Conservation (phyloP, 371 early-diverging fungal species). For the Mortierella sp. region DNA sequence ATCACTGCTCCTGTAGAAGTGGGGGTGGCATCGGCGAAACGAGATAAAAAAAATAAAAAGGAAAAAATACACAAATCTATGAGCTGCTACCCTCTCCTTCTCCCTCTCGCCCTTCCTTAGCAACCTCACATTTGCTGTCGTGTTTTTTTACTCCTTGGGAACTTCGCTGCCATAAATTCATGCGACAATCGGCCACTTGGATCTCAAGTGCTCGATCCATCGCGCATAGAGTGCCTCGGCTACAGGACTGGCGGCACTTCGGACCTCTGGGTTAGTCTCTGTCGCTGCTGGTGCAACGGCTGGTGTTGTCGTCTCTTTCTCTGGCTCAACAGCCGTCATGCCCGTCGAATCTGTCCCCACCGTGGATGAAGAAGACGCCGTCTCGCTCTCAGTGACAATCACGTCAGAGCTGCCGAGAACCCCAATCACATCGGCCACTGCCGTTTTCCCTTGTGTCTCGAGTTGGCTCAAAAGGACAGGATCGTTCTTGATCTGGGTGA, state of each 20-base stretch:
- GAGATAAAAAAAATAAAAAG: slow-evolving; percentile 16
- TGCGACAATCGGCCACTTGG: slow-evolving; percentile 60
- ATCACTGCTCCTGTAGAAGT: background rate
- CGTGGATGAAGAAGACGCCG: slow-evolving; percentile 27
- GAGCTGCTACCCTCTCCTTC: background rate
- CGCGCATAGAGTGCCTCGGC: slow-evolving; percentile 57
- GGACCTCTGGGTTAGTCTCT: slow-evolving; percentile 17
- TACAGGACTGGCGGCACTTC: slow-evolving; percentile 50
- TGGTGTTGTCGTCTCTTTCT: background rate
- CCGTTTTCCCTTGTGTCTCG: slow-evolving; percentile 32
- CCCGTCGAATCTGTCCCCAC: slow-evolving; percentile 26
- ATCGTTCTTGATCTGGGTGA: slow-evolving; percentile 48
- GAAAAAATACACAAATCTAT: slow-evolving; percentile 6
- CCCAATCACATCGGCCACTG: slow-evolving; percentile 34
- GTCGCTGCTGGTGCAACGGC: background rate
- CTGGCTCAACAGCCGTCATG: slow-evolving; percentile 10
- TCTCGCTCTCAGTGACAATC: slow-evolving; percentile 19
- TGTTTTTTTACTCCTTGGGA: slow-evolving; percentile 35
- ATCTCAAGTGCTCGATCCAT: slow-evolving; percentile 60
- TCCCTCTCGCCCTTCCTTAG: too few species aligned
- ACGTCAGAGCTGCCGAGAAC: slow-evolving; percentile 24
- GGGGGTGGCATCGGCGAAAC: slow-evolving; percentile 4
- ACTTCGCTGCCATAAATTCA: slow-evolving; percentile 58
- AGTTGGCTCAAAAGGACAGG: slow-evolving; percentile 32
- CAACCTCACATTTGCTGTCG: background rate